Evolutionary conservation across 1,139 yeast genomes (phyloP), one percentile per base, ranked within the genome.

Genomic region (Keqinozyma sinolaborantium): DNA sequence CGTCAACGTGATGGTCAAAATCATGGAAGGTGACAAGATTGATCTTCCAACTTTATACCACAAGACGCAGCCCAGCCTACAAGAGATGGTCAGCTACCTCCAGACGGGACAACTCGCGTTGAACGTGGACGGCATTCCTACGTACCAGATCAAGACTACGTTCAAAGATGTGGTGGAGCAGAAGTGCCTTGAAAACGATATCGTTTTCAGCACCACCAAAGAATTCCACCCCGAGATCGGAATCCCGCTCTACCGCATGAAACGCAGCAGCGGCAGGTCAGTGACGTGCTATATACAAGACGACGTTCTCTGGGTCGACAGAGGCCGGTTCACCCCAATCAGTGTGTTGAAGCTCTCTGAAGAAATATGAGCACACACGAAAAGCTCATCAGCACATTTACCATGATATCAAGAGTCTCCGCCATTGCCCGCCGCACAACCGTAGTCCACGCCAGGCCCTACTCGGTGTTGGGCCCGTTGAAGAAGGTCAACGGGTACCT

Each of bases 151-250:
- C 4, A 36, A 51, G 33, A 57, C 64, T 3, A 45, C 65, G 1
- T 69, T 64, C 36, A 64, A 54, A 30, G 72, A 69, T 36, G 70
- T 68, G 11, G 61, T 69, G 3, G 42, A 40, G 23, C 44, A 55
- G 1, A 51, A 42, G 35, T 68, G 75, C 41, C 30, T 48, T 10
- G 38, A 45, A 5, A 41, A 56, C 18, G 48, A 51, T 13, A 55
- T 64, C 8, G 33, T 51, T 3, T 47, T 64, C 28, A 40, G 40
- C 2, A 16, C 39, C 4, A 46, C 48, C n/a, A 42, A 43, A 14
- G 35, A 35, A 29, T 34, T 39, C 26, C 59, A 54, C 32, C 45
- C 40, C 4, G 31, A 33, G 3, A 38, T 44, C 28, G 66, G 68
- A 3, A 38, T 47, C 8, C 58, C 56, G 5, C 34, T 62, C 9